Evolutionary conservation across 768 basidiomycete species (phyloP).

Genomic region (Lentinula guzmanii): DNA sequence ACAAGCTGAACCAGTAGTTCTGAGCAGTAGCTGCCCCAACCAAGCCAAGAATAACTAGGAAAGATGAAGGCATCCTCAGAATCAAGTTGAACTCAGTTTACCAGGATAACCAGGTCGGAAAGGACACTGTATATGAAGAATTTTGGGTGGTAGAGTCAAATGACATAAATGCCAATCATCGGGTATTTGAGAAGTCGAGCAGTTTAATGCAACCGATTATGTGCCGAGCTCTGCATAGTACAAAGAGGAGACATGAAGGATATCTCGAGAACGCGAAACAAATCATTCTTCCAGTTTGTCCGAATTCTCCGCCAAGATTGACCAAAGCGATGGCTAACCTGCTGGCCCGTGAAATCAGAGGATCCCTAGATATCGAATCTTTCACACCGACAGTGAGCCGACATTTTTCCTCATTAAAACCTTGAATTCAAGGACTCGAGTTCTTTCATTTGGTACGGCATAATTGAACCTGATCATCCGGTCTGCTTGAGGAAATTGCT

Average conservation of each 20-base stretch:
- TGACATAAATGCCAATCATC: not conserved
- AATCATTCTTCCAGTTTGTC: not conserved
- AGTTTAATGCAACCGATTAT: not conserved
- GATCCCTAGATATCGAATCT: not conserved
- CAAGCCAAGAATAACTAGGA: not conserved
- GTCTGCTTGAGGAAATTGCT: too few species aligned
- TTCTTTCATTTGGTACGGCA: too few species aligned
- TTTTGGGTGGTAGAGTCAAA: not conserved
- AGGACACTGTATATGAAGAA: not conserved
- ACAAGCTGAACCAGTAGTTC: slow-evolving; percentile 60
- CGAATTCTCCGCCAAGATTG: too few species aligned
- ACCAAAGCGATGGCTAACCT: not conserved
- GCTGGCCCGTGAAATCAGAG: not conserved
- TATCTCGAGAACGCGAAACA: not conserved
- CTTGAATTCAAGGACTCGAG: too few species aligned
- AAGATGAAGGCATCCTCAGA: not conserved
- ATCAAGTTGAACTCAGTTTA: not conserved
- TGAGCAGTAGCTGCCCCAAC: not conserved
- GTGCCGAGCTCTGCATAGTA: not conserved
- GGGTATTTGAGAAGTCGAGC: not conserved
- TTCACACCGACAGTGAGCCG: not conserved
- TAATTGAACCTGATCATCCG: too few species aligned
- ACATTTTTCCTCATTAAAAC: not conserved
- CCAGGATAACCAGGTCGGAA: not conserved
- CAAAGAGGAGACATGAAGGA: not conserved